Evolutionary conservation across 1,284 basidiomycete species (phyloP).

Genomic region (Trichosporon inkin): DNA sequence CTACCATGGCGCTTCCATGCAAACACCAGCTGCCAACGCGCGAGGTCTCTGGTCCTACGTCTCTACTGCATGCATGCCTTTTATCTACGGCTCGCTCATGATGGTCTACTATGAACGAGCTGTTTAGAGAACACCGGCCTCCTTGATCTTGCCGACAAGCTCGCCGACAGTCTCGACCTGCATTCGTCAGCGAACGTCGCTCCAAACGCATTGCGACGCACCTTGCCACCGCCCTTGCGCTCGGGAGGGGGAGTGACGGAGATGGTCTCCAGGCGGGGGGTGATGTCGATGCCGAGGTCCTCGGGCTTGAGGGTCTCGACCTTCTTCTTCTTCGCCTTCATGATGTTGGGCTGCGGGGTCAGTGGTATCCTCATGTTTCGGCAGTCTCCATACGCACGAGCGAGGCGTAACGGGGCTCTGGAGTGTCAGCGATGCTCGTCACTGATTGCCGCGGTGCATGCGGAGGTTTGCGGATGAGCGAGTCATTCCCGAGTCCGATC

Average conservation of each 20-base stretch:
- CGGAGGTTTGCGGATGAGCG: slow-evolving; percentile 5
- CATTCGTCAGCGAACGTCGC: not conserved
- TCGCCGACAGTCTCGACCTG: slow-evolving; percentile 83
- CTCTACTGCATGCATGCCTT: slow-evolving; percentile 9
- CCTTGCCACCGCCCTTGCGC: slow-evolving; percentile 88
- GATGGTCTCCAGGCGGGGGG: slow-evolving; percentile 76
- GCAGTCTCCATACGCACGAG: slow-evolving; percentile 48
- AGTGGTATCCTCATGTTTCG: slow-evolving; percentile 7
- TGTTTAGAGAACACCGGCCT: slow-evolving; percentile 65
- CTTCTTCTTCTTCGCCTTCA: slow-evolving; percentile 99
- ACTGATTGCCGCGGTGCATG: not conserved
- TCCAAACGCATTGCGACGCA: slow-evolving; percentile 42
- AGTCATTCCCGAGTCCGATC: slow-evolving; percentile 4
- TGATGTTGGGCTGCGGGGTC: slow-evolving; percentile 68
- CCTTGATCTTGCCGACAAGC: slow-evolving; percentile 83
- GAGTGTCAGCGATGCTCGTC: not conserved
- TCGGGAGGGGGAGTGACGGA: slow-evolving; percentile 89
- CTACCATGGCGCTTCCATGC: not conserved
- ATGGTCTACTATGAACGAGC: slow-evolving; percentile 6
- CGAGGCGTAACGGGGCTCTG: slow-evolving; percentile 90
- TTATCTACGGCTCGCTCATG: slow-evolving; percentile 2
- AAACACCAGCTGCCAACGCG: not conserved
- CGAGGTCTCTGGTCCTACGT: not conserved
- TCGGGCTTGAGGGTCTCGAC: slow-evolving; percentile 75
- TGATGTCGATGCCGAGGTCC: slow-evolving; percentile 64